Conservation (phyloP, 2,329 filamentous ascomycete species). For the Cercospora sp. region DNA sequence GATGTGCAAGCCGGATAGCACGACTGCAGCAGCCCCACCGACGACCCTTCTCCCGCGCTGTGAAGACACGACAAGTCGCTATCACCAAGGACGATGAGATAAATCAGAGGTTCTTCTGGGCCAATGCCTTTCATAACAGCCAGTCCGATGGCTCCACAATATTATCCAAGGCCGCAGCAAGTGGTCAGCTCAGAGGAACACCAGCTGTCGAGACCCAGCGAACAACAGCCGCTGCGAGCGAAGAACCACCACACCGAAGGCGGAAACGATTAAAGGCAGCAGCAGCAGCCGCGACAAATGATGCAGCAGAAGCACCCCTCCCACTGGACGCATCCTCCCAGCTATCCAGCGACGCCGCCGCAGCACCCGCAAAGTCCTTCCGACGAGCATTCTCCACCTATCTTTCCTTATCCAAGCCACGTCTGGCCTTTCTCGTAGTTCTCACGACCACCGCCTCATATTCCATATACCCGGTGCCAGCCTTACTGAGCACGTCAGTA, state of each 20-base stretch:
- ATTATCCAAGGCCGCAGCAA: conserved; percentile 8
- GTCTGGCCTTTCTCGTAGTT: conserved; percentile 85
- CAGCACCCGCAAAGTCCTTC: conserved; percentile 57
- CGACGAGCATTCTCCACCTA: conserved; percentile 73
- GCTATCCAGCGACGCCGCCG: conserved; percentile 58
- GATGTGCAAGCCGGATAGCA: conserved; percentile 33
- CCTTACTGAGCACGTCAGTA: conserved; percentile 70
- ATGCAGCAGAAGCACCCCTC: conserved; percentile 36
- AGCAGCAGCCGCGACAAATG: conserved; percentile 20
- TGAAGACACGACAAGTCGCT: conserved; percentile 28
- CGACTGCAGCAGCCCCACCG: conserved; percentile 21
- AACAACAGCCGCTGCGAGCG: conserved; percentile 12
- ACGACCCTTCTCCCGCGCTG: conserved; percentile 24
- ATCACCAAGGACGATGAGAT: conserved; percentile 31
- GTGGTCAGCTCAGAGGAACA: neutral
- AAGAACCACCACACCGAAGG: conserved; percentile 34
- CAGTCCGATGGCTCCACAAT: conserved; percentile 11
- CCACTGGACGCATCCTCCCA: conserved; percentile 63
- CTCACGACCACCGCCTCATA: conserved; percentile 89
- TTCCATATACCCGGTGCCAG: conserved; percentile 87
- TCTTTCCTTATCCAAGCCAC: conserved; percentile 91
- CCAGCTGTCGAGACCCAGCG: neutral
- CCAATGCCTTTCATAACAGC: conserved; percentile 33
- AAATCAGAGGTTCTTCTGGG: conserved; percentile 39
- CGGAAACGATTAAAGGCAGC: conserved; percentile 39